These are phyloP conservation scores for Cicer pinnatifidum DNA, from an alignment of 306 rosid species.

Conservation along the genomic window DNA sequence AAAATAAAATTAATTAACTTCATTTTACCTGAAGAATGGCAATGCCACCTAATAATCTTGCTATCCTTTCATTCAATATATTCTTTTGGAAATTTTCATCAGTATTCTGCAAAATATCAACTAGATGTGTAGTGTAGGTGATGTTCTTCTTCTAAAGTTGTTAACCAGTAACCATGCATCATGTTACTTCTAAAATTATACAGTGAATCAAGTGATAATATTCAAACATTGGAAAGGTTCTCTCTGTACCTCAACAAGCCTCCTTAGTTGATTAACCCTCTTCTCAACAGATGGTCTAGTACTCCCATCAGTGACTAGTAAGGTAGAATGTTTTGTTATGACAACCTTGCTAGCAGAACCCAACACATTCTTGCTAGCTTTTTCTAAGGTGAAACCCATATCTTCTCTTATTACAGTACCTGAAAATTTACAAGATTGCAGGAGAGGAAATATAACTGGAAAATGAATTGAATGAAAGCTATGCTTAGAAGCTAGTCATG, in stretches of 20 bases:
- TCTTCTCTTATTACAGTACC: conserved; percentile 92
- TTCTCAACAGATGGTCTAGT: conserved; percentile 64
- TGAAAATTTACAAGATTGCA: conserved; percentile 42
- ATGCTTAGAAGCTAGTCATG: conserved; percentile 3
- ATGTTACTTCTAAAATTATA: conserved; percentile 7
- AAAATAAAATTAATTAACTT: conserved; percentile 33
- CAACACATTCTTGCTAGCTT: conserved; percentile 60
- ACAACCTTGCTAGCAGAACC: conserved; percentile 77
- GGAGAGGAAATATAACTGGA: conserved; percentile 31
- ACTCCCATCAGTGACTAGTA: conserved; percentile 84
- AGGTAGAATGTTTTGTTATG: conserved; percentile 79
- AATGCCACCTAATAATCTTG: conserved; percentile 81
- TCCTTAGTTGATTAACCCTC: conserved; percentile 70
- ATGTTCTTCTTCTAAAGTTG: background rate
- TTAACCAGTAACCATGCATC: background rate
- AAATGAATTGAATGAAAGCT: conserved; percentile 30
- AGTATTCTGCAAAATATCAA: conserved; percentile 68
- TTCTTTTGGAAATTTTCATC: conserved; percentile 80
- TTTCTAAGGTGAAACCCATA: conserved; percentile 74
- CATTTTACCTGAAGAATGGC: conserved; percentile 81
- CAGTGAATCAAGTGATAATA: conserved; percentile 11
- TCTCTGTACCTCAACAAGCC: conserved; percentile 69
- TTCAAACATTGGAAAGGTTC: conserved; percentile 14
- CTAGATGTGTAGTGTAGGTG: conserved; percentile 12
- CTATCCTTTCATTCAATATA: conserved; percentile 82